Base-by-base conservation (phyloP, 169 alveolate genomes). In the Plasmodium falciparum region DNA sequence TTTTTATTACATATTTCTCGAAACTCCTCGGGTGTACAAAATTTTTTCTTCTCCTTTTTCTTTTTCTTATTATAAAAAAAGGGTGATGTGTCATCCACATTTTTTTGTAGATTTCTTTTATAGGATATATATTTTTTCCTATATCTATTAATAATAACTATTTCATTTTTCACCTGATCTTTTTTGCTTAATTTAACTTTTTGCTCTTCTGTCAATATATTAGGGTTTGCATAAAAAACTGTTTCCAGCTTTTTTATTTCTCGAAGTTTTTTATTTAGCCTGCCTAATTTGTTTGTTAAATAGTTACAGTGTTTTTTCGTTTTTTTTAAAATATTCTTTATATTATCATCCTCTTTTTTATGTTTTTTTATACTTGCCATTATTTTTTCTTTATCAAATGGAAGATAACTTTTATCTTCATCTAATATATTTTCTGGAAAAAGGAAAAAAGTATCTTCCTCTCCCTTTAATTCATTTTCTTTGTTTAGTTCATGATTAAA, bases 241-340 rank as follows among this genome's bases (percentile, higher is more conserved):
- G 86, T 71, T 59, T 83, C 91, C 63, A 83, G 54, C 59, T 83
- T 83, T 83, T 83, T 83, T 83, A 83, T 83, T 83, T 83, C 91
- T 29, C 91, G 43, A 22, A 83, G 63, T 70, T 83, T 83, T 83
- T 83, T 83, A 83, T 83, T 61, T 47, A 83, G 50, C 56, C 91
- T 69, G n/a, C 86, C 91, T 17, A 83, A 69, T 69, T 83, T 83
- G 22, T 49, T 83, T 22, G 91, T 83, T 43, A 83, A 69, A 70
- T 83, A 83, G 47, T 83, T 83, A 45, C 91, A 83, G 26, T 69
- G 71, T 22, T 67, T 83, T 58, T 58, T 67, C 20, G 91, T 83
- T 73, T 83, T 83, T 54, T 49, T 58, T 43, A 83, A 52, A 6
- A 20, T 56, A 22, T 58, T 45, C 39, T 83, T 69, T 45, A 83